Evolutionary conservation across 2,329 filamentous ascomycete genomes (phyloP).

Genomic region (Phialocephala subalpina): DNA sequence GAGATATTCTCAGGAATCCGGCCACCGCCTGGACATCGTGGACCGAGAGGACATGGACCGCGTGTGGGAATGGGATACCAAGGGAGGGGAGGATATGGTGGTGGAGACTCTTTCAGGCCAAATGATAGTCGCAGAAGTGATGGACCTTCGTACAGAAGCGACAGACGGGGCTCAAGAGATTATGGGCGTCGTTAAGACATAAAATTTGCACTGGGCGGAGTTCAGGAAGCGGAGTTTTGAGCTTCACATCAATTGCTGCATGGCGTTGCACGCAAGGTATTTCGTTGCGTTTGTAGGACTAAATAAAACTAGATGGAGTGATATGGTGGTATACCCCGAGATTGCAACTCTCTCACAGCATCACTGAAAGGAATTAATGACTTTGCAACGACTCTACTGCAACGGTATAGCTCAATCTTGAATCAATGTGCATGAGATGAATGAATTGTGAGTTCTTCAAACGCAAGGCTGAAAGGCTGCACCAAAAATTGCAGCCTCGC

Average conservation of each 20-base stretch:
- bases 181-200: constrained; percentile 29
- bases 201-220: constrained; percentile 17
- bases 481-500: constrained; percentile 34
- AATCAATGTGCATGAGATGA: background rate
- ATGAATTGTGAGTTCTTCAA: too few species aligned
- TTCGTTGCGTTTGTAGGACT: constrained; percentile 20
- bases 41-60: constrained; percentile 42
- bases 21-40: constrained; percentile 56
- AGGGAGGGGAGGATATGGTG: constrained; percentile 28
- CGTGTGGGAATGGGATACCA: constrained; percentile 36
- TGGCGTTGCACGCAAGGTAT: background rate
- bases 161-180: constrained; percentile 30
- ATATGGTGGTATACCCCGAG: constrained; percentile 2
- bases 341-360: background rate
- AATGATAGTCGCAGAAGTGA: constrained; percentile 15
- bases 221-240: constrained; percentile 9
- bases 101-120: constrained; percentile 17
- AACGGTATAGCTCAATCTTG: background rate
- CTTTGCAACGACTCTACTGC: background rate
- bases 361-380: background rate
- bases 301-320: constrained; percentile 5
- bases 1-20: constrained; percentile 73
- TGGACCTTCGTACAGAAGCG: constrained; percentile 22
- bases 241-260: background rate
- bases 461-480: constrained; percentile 1